Conservation (phyloP, 371 early-diverging fungal genomes). For the Mortierella sp. region DNA sequence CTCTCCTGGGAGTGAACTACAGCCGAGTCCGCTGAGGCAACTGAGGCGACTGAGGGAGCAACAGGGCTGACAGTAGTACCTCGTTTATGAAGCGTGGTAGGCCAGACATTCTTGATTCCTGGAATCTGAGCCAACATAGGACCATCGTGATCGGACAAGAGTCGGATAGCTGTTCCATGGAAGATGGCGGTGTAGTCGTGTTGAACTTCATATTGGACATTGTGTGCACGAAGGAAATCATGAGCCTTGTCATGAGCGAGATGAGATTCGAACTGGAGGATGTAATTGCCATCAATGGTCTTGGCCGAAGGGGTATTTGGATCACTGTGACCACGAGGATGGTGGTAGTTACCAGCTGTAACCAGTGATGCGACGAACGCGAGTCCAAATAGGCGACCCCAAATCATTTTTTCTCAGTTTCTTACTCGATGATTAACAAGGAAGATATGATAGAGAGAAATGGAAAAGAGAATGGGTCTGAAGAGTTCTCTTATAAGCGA, state of each 20-base stretch:
- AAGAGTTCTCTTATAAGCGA: too few relatives aligned
- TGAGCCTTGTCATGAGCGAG: neutral
- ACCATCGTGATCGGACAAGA: slow-evolving; percentile 17
- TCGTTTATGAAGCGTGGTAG: slow-evolving; percentile 7
- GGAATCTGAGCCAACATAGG: slow-evolving; percentile 19
- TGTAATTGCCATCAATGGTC: neutral
- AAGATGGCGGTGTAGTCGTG: slow-evolving; percentile 10
- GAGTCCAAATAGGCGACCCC: too few relatives aligned
- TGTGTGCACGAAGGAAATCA: neutral
- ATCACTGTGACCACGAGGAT: too few relatives aligned
- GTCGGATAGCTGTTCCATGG: slow-evolving; percentile 2
- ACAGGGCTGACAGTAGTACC: slow-evolving; percentile 3
- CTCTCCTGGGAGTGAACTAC: too few relatives aligned
- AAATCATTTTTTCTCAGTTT: too few relatives aligned
- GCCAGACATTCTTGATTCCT: slow-evolving; percentile 50
- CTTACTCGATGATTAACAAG: neutral
- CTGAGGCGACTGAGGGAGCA: neutral
- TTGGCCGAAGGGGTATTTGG: neutral
- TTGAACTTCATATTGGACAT: neutral
- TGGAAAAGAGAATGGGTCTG: neutral
- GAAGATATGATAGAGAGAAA: neutral
- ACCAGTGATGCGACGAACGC: slow-evolving; percentile 1
- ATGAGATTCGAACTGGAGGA: neutral
- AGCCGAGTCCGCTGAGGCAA: too few relatives aligned
- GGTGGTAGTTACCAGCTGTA: neutral